Evolutionary conservation across 768 basidiomycete genomes (phyloP).

Genomic region (Lactifluus piperatus): DNA sequence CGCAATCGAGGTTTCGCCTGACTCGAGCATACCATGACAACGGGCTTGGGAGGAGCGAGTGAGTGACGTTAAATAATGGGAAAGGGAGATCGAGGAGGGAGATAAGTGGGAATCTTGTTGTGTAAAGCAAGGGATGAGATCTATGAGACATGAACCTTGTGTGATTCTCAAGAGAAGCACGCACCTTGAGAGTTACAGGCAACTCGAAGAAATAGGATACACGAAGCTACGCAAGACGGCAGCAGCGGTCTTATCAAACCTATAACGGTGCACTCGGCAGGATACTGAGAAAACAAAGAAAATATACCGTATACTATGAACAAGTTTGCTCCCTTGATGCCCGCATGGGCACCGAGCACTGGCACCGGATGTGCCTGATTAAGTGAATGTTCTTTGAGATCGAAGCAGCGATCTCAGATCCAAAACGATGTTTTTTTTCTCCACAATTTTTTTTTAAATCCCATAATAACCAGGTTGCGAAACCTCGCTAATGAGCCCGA

Average conservation of each 20-base stretch:
- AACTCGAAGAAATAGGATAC: constrained; percentile 1
- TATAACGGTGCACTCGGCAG: constrained; percentile 12
- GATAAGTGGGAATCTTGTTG: constrained; percentile 17
- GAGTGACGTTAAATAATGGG: constrained; percentile 15
- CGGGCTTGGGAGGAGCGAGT: constrained; percentile 10
- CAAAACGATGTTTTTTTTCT: constrained; percentile 2
- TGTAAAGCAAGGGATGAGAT: constrained; percentile 16
- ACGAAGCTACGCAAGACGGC: constrained; percentile 5
- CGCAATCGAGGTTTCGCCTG: constrained; percentile 19
- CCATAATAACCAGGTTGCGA: not conserved
- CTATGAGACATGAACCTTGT: constrained; percentile 19
- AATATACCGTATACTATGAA: not conserved
- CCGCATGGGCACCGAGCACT: constrained; percentile 11
- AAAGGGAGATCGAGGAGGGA: constrained; percentile 17
- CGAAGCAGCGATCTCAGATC: constrained; percentile 16
- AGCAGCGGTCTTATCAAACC: constrained; percentile 15
- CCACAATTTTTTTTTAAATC: not conserved
- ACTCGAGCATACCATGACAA: constrained; percentile 19
- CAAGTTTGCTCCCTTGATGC: constrained; percentile 11
- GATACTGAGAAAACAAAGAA: not conserved
- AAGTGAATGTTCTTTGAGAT: constrained; percentile 16
- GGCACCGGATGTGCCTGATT: constrained; percentile 18
- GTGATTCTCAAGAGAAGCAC: constrained; percentile 17
- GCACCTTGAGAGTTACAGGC: constrained; percentile 8
- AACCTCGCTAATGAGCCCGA: constrained; percentile 8